Evolutionary conservation across 768 basidiomycete genomes (phyloP), one percentile per base, ranked within the genome.

Genomic region (Inosperma sp.): DNA sequence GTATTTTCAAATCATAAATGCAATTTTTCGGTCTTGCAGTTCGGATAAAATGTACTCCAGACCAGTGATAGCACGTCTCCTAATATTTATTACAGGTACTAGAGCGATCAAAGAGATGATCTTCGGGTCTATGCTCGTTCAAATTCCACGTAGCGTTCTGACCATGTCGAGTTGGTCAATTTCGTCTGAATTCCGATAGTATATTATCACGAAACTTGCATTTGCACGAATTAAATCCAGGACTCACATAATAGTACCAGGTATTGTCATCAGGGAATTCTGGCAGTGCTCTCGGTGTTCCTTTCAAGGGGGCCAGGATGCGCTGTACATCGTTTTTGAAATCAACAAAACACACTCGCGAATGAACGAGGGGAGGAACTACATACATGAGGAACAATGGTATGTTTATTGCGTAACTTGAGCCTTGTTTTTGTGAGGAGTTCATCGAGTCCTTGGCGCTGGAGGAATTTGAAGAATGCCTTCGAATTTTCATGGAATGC

Each of bases 331-430:
- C 8, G 39, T 3, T 29, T 9, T 21, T 45, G 12, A 27, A 31
- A 30, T 19, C 35, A 5, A 40, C 13, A 3, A 7, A 10, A 21
- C 9, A 21, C 30, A 8, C 39, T 25, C 6, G 4, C 21, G 4
- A 41, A 29, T 9, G 2, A 29, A 29, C 23, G 50, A 36, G 3
- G 19, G 22, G 44, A 41, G 4, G 52, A 39, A 33, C 10, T 9
- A 62, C 71, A 45, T 45, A 76, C 75, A 35, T 72, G 72, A 25
- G 74, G 71, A 22, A 74, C 56, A 23, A 76, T 68, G 6, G 51
- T 54, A 51, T 72, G 66, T 59, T 60, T 39, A 21, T 54, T 16
- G 43, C 57, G 60, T 56, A 68, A 40, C 51, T 39, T 42, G 47
- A 62, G 33, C 59, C 59, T 47, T 42, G 65, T 61, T 48, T 55